Percentiles rank a stretch among this genome's conserved stretches.
Conservation (phyloP, 2,329 filamentous ascomycete genomes). For the Paraconiothyrium sp. region DNA sequence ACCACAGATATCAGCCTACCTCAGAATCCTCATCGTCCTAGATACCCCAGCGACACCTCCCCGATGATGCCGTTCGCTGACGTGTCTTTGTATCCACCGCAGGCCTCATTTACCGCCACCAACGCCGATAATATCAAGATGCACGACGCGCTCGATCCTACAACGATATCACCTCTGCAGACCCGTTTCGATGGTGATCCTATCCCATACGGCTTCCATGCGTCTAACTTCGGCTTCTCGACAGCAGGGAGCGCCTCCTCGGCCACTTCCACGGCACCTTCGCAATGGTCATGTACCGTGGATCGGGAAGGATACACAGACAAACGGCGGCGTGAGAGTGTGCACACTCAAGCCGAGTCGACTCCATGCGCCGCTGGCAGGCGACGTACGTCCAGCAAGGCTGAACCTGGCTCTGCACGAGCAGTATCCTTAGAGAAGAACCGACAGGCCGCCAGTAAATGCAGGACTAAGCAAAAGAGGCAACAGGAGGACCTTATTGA, state of each 20-base stretch:
- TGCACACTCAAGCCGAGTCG: conserved; percentile 9
- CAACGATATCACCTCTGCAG: conserved; percentile 20
- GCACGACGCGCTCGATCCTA: conserved; percentile 3
- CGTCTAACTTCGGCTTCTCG: conserved; percentile 8
- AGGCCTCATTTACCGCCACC: conserved; percentile 16
- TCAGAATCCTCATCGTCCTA: neutral
- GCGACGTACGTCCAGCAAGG: conserved; percentile 29
- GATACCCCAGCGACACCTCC: neutral
- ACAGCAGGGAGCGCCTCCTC: conserved; percentile 6
- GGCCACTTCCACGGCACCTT: neutral
- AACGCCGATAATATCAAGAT: neutral
- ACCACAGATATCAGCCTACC: neutral
- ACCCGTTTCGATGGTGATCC: conserved; percentile 20
- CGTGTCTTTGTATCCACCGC: neutral
- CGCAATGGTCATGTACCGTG: neutral
- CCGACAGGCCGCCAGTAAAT: conserved; percentile 75
- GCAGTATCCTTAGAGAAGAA: conserved; percentile 69
- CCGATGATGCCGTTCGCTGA: neutral
- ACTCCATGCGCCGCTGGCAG: conserved; percentile 19
- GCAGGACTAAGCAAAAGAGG: conserved; percentile 71
- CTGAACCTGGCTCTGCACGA: conserved; percentile 38
- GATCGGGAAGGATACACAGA: neutral
- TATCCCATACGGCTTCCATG: conserved; percentile 4
- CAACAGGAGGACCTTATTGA: conserved; percentile 62
- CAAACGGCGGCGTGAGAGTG: conserved; percentile 18